Conservation (phyloP, 768 basidiomycete genomes). For the Termitomyces heimii region DNA sequence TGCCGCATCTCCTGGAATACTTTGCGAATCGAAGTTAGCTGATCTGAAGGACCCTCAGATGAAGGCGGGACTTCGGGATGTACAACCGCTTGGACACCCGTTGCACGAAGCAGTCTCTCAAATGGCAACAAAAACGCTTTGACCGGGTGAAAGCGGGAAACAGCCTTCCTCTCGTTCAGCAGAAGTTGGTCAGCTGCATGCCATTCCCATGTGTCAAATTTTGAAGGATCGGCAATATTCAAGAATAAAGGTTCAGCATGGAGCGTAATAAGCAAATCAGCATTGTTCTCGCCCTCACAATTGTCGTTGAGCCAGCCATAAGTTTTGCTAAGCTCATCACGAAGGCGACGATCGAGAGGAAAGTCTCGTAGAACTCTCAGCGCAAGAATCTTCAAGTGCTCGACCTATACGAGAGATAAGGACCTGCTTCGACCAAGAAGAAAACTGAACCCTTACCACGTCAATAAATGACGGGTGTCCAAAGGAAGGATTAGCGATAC, state of each 20-base stretch:
- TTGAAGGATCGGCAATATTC: conserved; percentile 35
- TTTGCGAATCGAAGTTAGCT: conserved; percentile 14
- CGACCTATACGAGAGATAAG: conserved; percentile 23
- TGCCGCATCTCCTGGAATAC: conserved; percentile 29
- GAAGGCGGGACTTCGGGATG: conserved; percentile 14
- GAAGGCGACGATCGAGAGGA: conserved; percentile 20
- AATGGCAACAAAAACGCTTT: conserved; percentile 28
- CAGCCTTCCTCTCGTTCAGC: conserved; percentile 26
- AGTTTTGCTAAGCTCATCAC: conserved; percentile 33
- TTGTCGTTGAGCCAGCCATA: conserved; percentile 36
- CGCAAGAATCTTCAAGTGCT: conserved; percentile 32
- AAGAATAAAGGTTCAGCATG: conserved; percentile 31
- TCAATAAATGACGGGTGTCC: conserved; percentile 33
- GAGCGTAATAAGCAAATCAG: conserved; percentile 12
- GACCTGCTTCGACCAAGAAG: not conserved
- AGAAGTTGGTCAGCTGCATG: conserved; percentile 30
- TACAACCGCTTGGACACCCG: conserved; percentile 24
- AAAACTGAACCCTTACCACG: conserved; percentile 32
- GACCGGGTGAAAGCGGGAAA: conserved; percentile 22
- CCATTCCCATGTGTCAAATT: conserved; percentile 31
- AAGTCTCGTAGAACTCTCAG: conserved; percentile 19
- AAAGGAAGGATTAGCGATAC: conserved; percentile 28
- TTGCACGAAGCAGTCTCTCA: conserved; percentile 23
- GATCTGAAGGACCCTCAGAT: not conserved
- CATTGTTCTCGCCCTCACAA: conserved; percentile 10